Percentiles rank a stretch among this genome's conserved stretches.
Conservation (phyloP, 1,284 basidiomycete species). For the Cryptococcus floricola region DNA sequence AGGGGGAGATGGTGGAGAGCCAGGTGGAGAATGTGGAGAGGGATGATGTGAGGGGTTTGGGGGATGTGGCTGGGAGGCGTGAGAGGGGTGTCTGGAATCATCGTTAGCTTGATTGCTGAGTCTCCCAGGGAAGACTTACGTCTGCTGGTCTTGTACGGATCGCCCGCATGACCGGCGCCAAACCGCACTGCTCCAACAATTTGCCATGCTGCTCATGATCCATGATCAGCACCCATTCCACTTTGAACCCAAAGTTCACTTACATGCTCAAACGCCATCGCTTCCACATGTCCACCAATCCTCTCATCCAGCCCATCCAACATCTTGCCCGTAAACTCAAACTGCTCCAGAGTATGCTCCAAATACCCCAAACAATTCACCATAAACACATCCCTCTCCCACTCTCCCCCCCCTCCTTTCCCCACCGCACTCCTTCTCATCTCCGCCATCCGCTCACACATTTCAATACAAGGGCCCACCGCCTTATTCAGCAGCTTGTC, state of each 20-base stretch:
- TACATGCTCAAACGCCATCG: slow-evolving; percentile 76
- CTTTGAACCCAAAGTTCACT: slow-evolving; percentile 36
- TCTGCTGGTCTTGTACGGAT: slow-evolving; percentile 57
- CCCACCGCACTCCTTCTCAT: slow-evolving; percentile 55
- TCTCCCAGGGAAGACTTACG: slow-evolving; percentile 50
- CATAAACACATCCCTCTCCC: slow-evolving; percentile 77
- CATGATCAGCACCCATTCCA: background rate
- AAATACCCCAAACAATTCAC: slow-evolving; percentile 80
- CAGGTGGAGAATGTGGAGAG: slow-evolving; percentile 49
- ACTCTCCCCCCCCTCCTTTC: slow-evolving; percentile 51
- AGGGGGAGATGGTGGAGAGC: slow-evolving; percentile 50
- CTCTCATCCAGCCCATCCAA: slow-evolving; percentile 58
- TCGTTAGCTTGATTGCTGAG: background rate
- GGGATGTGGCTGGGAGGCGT: slow-evolving; percentile 40
- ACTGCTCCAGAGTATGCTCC: slow-evolving; percentile 68
- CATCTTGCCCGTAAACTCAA: slow-evolving; percentile 66
- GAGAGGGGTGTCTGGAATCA: slow-evolving; percentile 57
- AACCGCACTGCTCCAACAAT: slow-evolving; percentile 68
- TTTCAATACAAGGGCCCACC: slow-evolving; percentile 74
- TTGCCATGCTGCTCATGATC: slow-evolving; percentile 59
- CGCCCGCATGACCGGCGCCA: slow-evolving; percentile 61
- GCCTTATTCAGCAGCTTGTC: slow-evolving; percentile 70
- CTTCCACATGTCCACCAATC: slow-evolving; percentile 62
- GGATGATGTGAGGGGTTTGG: slow-evolving; percentile 41
- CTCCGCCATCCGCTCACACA: slow-evolving; percentile 66